phyloP scores from a whole-genome alignment of 2,329 filamentous ascomycete species.

The Pleomassaria siparia region DNA sequence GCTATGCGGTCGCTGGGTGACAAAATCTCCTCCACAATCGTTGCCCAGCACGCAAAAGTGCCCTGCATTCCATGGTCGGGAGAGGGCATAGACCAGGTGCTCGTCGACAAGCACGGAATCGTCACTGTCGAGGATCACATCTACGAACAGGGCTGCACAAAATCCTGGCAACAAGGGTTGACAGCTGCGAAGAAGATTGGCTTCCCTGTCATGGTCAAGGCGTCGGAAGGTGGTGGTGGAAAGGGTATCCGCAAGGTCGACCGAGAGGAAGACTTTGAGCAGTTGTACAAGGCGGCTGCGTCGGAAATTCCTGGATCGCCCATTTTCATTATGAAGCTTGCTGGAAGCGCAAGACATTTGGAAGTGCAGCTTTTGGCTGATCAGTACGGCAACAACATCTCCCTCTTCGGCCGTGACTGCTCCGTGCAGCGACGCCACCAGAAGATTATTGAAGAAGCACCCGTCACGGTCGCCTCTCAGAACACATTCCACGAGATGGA shows the following conservation, averaged over 20 bases:
- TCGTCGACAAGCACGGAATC: slow-evolving; percentile 77
- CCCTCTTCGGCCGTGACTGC: slow-evolving; percentile 96
- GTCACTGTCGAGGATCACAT: slow-evolving; percentile 86
- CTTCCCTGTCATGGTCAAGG: slow-evolving; percentile 99
- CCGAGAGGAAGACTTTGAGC: slow-evolving; percentile 78
- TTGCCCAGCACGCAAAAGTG: slow-evolving; percentile 93
- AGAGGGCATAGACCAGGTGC: slow-evolving; percentile 81
- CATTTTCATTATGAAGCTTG: slow-evolving; percentile 99
- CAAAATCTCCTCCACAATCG: slow-evolving; percentile 99
- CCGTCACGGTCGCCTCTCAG: slow-evolving; percentile 90
- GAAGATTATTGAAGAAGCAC: slow-evolving; percentile 99
- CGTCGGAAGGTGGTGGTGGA: slow-evolving; percentile 98
- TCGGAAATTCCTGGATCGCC: slow-evolving; percentile 98
- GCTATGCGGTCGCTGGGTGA: slow-evolving; percentile 99
- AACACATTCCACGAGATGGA: slow-evolving; percentile 95
- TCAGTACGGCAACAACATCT: slow-evolving; percentile 99
- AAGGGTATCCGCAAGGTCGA: slow-evolving; percentile 98
- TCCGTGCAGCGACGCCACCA: slow-evolving; percentile 98
- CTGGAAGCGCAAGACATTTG: slow-evolving; percentile 92
- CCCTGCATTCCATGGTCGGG: slow-evolving; percentile 99
- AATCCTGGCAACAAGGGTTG: slow-evolving; percentile 86
- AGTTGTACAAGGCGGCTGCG: slow-evolving; percentile 90
- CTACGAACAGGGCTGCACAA: slow-evolving; percentile 89
- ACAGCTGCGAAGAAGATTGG: slow-evolving; percentile 85
- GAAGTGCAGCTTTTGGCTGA: slow-evolving; percentile 97